Evolutionary conservation across 2,329 filamentous ascomycete species (phyloP).

Genomic region (Penicillium sp.): DNA sequence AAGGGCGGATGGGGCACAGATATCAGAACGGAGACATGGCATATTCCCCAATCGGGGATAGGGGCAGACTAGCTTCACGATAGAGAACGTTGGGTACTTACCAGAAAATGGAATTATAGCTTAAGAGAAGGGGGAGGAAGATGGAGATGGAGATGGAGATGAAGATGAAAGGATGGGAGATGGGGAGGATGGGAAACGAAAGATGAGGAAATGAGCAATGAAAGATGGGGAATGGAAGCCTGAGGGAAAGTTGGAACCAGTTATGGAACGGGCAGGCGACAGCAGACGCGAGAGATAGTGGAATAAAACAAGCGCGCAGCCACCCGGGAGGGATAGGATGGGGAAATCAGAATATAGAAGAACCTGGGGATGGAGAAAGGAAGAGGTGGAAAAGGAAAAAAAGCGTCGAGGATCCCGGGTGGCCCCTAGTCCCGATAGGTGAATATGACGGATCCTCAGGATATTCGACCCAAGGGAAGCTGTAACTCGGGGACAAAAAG

Average conservation of each 20-base stretch:
- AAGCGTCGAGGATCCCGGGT: conserved; percentile 32
- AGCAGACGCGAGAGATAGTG: conserved; percentile 6
- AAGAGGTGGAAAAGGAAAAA: conserved; percentile 15
- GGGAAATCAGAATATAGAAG: conserved; percentile 14
- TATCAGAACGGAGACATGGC: conserved; percentile 16
- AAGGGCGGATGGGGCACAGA: conserved; percentile 11
- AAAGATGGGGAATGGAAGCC: conserved; percentile 10
- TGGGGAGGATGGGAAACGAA: conserved; percentile 10
- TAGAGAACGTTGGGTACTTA: neutral
- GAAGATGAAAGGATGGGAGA: conserved; percentile 4
- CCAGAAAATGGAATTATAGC: neutral
- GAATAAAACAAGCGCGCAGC: conserved; percentile 30
- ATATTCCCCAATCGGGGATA: conserved; percentile 6
- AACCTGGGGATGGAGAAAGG: conserved; percentile 21
- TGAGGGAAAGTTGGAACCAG: conserved; percentile 7
- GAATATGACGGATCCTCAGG: conserved; percentile 39
- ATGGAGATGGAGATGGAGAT: conserved; percentile 5
- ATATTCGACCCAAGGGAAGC: conserved; percentile 24
- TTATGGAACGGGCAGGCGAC: neutral
- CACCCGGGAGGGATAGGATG: conserved; percentile 17
- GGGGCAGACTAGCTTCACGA: neutral
- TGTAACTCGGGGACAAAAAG: conserved; percentile 4
- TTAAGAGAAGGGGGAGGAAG: conserved; percentile 1
- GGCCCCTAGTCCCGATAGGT: conserved; percentile 39
- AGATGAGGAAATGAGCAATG: conserved; percentile 16